Percentiles rank a stretch among this genome's conserved stretches.
Evolutionary conservation across 2,329 filamentous ascomycete species (phyloP).

Genomic region (Aspergillus sp.): DNA sequence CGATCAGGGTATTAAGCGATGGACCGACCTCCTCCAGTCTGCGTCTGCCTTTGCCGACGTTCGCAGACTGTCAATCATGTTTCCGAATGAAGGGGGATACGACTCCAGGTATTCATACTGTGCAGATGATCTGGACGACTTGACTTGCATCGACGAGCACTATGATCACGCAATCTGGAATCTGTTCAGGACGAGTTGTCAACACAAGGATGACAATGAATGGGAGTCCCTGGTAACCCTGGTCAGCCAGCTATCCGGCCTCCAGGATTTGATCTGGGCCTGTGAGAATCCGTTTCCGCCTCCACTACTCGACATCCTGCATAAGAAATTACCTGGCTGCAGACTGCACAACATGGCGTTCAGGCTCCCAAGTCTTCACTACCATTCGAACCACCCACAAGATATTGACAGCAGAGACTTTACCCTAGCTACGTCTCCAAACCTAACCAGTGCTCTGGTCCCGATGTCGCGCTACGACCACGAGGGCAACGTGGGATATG

Average conservation of each 20-base stretch:
- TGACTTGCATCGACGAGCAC: not conserved
- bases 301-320: not conserved
- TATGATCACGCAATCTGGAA: not conserved
- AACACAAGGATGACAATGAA: not conserved
- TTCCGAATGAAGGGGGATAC: too few relatives aligned
- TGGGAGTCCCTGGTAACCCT: not conserved
- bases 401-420: not conserved
- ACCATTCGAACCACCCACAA: not conserved
- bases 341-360: not conserved
- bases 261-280: not conserved
- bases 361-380: not conserved
- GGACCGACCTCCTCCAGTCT: not conserved
- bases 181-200: not conserved
- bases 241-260: not conserved
- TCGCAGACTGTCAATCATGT: not conserved
- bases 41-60: not conserved
- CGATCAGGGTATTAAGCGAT: not conserved
- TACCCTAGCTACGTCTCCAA: not conserved
- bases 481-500: not conserved
- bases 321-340: not conserved
- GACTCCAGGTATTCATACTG: too few relatives aligned
- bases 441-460: not conserved
- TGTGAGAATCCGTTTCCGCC: not conserved
- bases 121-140: not conserved
- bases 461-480: not conserved